phyloP scores from a whole-genome alignment of 306 rosid species.

The Carpinus viminea region DNA sequence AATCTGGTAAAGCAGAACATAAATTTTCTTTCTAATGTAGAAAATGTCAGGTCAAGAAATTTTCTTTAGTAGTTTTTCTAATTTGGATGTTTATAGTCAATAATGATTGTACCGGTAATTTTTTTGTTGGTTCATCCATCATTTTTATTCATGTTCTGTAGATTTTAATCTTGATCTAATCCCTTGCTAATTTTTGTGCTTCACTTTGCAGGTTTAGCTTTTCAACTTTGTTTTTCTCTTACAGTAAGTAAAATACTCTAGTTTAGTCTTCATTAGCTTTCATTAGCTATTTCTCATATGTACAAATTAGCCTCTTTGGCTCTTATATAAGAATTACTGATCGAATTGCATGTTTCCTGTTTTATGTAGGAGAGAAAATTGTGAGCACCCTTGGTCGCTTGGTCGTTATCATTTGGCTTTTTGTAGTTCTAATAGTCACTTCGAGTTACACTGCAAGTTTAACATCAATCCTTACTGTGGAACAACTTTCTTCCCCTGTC shows the following conservation, averaged over 20 bases:
- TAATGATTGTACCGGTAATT: too few relatives aligned
- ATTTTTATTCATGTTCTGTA: neutral
- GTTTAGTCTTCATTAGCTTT: neutral
- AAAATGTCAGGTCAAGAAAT: too few relatives aligned
- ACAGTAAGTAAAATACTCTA: slow-evolving; percentile 27
- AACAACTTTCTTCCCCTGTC: slow-evolving; percentile 69
- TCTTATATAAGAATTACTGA: too few relatives aligned
- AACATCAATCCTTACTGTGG: slow-evolving; percentile 96
- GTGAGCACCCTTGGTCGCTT: slow-evolving; percentile 88
- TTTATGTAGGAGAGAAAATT: slow-evolving; percentile 70
- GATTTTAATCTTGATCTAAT: neutral
- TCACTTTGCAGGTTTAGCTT: slow-evolving; percentile 82
- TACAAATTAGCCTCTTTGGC: neutral
- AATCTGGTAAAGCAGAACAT: too few relatives aligned
- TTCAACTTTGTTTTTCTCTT: slow-evolving; percentile 52
- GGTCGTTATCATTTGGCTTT: slow-evolving; percentile 84
- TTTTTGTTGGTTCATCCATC: neutral
- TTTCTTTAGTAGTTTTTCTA: too few relatives aligned
- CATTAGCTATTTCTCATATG: neutral
- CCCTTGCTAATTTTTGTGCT: neutral
- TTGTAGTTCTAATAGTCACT: slow-evolving; percentile 83
- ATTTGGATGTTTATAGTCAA: too few relatives aligned
- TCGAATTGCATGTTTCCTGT: too few relatives aligned
- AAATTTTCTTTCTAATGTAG: too few relatives aligned
- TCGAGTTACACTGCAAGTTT: slow-evolving; percentile 96